Evolutionary conservation across 495 filamentous ascomycete species (phyloP).

Genomic region (Penicillium soppii): DNA sequence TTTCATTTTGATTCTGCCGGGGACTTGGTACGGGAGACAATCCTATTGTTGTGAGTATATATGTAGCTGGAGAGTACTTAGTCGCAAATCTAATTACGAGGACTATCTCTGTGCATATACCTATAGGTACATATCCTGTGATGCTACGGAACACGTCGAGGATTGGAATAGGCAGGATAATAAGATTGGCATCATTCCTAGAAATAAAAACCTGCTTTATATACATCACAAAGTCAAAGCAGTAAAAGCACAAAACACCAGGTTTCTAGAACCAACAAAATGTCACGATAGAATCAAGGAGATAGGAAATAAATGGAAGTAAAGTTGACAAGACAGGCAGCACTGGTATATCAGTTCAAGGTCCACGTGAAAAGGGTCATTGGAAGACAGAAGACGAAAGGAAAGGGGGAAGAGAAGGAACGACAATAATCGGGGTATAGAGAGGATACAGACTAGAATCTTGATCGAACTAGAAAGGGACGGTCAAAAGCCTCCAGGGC

Average conservation of each 20-base stretch:
- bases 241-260: constrained; percentile 6
- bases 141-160: too few relatives aligned
- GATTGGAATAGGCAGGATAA: neutral
- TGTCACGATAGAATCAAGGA: neutral
- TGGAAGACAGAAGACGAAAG: constrained; percentile 6
- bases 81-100: too few relatives aligned
- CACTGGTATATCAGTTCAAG: constrained; percentile 8
- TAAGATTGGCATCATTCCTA: constrained; percentile 13
- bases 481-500: constrained; percentile 5
- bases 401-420: constrained; percentile 9
- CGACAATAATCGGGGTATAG: constrained; percentile 26
- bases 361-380: constrained; percentile 5
- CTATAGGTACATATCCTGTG: too few relatives aligned
- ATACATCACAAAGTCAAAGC: constrained; percentile 18
- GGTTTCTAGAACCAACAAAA: constrained; percentile 2
- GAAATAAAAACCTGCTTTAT: constrained; percentile 18
- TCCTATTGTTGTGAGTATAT: neutral
- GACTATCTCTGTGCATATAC: too few relatives aligned
- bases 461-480: constrained; percentile 15
- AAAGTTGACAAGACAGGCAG: constrained; percentile 1
- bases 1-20: too few relatives aligned
- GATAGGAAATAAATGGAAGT: constrained; percentile 1
- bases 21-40: too few relatives aligned
- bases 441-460: constrained; percentile 14
- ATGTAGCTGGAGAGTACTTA: neutral